Conservation (phyloP, 2,329 filamentous ascomycete genomes). For the Botrytis squamosa region DNA sequence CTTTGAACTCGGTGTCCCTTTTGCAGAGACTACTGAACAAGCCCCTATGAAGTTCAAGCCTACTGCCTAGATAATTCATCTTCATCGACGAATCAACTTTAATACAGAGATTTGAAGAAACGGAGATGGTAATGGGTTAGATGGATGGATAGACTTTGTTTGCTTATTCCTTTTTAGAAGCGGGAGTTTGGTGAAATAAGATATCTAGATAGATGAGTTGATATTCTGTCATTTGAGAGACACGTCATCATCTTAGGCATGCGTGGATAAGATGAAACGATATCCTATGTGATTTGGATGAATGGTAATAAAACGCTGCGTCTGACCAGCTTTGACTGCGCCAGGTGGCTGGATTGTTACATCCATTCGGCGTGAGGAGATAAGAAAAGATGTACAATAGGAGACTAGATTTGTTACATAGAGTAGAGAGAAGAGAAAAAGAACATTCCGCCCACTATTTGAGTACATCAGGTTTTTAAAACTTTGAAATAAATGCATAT, state of each 20-base stretch:
- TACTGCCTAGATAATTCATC: slow-evolving; percentile 30
- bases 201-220: neutral
- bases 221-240: neutral
- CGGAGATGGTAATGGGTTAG: neutral
- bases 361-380: neutral
- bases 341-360: neutral
- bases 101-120: neutral
- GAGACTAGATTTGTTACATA: slow-evolving; percentile 2
- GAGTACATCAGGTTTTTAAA: neutral
- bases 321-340: neutral
- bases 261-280: neutral
- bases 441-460: neutral
- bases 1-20: slow-evolving; percentile 93
- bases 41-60: slow-evolving; percentile 64
- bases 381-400: neutral
- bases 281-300: neutral
- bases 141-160: neutral
- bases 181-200: slow-evolving; percentile 7
- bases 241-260: neutral
- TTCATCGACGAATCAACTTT: neutral
- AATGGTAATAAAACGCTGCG: neutral
- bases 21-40: slow-evolving; percentile 62
- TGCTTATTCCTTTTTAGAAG: slow-evolving; percentile 3
- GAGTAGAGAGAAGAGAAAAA: neutral
- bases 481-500: neutral